phyloP scores from a whole-genome alignment of 495 filamentous ascomycete species.

The Podospora sp. region DNA sequence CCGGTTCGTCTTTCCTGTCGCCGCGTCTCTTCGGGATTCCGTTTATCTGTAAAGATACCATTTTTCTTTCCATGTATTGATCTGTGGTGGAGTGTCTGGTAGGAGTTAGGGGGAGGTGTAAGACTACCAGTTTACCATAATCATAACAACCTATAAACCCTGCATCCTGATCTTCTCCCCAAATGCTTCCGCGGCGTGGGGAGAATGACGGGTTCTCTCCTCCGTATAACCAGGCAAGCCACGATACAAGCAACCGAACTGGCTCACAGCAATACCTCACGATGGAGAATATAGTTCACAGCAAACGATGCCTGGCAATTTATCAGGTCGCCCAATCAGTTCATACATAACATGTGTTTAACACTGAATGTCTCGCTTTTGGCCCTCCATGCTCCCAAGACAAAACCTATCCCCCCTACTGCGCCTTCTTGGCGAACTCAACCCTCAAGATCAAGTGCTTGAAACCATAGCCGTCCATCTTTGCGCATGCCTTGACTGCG shows the following conservation, averaged over 20 bases:
- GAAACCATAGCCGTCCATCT: conserved; percentile 97
- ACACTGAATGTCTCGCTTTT: background rate
- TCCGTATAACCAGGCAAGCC: too few species aligned
- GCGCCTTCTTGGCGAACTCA: conserved; percentile 85
- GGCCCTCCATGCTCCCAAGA: background rate
- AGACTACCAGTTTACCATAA: background rate
- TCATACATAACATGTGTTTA: too few species aligned
- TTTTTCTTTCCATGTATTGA: background rate
- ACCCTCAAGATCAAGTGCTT: conserved; percentile 87
- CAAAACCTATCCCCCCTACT: conserved; percentile 28
- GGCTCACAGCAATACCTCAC: too few species aligned
- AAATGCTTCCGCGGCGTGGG: too few species aligned
- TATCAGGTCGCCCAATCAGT: too few species aligned
- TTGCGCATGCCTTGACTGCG: conserved; percentile 88
- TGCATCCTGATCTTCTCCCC: too few species aligned
- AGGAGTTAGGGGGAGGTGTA: background rate
- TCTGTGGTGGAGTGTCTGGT: background rate
- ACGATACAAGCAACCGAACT: too few species aligned
- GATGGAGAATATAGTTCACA: too few species aligned
- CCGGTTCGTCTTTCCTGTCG: background rate
- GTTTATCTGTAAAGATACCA: background rate
- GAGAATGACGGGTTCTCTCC: too few species aligned
- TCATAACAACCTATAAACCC: background rate
- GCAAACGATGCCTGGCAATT: too few species aligned
- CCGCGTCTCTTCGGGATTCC: background rate